phyloP scores from a whole-genome alignment of 148 eudicot genomes.

The Polygonum maritimum region DNA sequence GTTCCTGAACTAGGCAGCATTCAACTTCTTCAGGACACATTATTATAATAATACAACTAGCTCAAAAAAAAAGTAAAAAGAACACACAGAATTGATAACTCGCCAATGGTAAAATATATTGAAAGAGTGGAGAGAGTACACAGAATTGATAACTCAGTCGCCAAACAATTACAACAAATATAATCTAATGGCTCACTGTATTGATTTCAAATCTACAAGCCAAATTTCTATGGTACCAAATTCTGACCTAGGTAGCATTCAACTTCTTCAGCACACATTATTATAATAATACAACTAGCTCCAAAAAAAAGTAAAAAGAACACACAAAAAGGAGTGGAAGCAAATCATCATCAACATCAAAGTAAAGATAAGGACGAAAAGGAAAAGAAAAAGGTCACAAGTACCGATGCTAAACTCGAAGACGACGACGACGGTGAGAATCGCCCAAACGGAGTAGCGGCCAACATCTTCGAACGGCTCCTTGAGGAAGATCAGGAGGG shows the following conservation, averaged over 20 bases:
- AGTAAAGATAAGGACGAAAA: background rate
- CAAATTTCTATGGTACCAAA: no score
- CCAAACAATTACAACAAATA: background rate
- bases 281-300: no score
- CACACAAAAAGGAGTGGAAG: background rate
- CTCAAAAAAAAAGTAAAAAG: background rate
- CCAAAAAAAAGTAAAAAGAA: background rate
- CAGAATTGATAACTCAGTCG: no score
- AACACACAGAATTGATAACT: no score
- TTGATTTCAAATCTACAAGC: no score
- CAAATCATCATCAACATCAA: background rate
- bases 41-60: no score
- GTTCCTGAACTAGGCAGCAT: no score
- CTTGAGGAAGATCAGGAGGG: constrained; percentile 62
- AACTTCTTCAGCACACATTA: no score
- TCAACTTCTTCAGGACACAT: no score
- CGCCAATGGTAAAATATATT: no score
- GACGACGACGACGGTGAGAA: constrained; percentile 86
- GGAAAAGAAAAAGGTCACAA: background rate
- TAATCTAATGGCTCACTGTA: background rate
- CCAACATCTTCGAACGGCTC: constrained; percentile 54
- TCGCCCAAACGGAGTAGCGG: constrained; percentile 78
- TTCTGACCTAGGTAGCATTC: no score
- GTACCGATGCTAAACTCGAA: constrained; percentile 92
- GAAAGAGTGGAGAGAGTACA: no score